A percentile compares a stretch with the other conserved stretches of the same genome.
Evolutionary conservation across 306 rosid species (phyloP).

Genomic region (Gynostemma pentaphyllum): DNA sequence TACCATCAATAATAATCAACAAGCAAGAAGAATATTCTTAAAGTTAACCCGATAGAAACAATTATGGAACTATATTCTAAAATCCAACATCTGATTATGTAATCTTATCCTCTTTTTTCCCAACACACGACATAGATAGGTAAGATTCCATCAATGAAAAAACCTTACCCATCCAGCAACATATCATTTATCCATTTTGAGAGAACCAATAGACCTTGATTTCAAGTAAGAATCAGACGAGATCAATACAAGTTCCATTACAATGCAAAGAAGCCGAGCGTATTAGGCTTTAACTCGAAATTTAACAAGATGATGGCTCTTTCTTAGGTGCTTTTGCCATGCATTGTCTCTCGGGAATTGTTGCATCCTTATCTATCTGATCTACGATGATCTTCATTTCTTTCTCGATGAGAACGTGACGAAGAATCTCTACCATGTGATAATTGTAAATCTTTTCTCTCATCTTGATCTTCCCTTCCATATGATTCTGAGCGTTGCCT

Average conservation of each 20-base stretch:
- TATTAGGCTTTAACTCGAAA: background rate
- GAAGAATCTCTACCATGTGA: constrained; percentile 11
- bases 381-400: constrained; percentile 2
- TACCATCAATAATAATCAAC: background rate
- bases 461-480: constrained; percentile 1
- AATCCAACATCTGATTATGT: background rate
- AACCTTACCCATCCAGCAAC: background rate
- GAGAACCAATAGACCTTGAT: background rate
- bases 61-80: background rate
- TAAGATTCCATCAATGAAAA: background rate
- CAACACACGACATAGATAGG: background rate
- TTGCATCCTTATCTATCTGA: background rate
- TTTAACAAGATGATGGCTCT: background rate
- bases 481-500: constrained; percentile 17
- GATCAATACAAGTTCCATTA: background rate
- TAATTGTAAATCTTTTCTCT: constrained; percentile 1
- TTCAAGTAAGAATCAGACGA: background rate
- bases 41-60: background rate
- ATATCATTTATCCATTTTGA: background rate
- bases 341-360: no score
- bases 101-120: background rate
- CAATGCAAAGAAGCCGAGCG: background rate
- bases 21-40: background rate
- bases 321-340: no score
- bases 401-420: background rate